These are phyloP conservation scores for Rhododendron molle DNA, from an alignment of 148 eudicot genomes.

Conservation along the genomic window DNA sequence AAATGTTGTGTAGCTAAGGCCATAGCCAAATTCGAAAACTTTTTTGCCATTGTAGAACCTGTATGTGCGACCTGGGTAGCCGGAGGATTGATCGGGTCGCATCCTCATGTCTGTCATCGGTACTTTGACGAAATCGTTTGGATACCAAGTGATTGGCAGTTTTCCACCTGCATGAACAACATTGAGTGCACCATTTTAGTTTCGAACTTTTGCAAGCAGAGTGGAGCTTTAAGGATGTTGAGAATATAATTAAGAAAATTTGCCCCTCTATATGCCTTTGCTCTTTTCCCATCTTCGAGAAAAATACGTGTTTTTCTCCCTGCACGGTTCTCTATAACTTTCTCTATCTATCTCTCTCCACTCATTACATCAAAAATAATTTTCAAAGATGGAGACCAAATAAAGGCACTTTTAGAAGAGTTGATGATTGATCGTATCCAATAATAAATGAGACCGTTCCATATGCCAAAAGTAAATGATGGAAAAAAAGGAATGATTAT, in stretches of 20 bases:
- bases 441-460: background rate
- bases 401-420: background rate
- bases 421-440: background rate
- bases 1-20: constrained; percentile 67
- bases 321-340: too few species aligned
- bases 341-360: too few species aligned
- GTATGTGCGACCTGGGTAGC: constrained; percentile 90
- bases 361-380: too few species aligned
- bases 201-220: background rate
- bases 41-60: constrained; percentile 65
- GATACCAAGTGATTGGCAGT: constrained; percentile 80
- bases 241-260: background rate
- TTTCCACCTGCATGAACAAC: constrained; percentile 53
- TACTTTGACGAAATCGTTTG: constrained; percentile 44
- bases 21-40: constrained; percentile 75
- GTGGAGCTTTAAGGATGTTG: background rate
- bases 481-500: too few species aligned
- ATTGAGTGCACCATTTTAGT: background rate
- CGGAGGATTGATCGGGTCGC: constrained; percentile 52
- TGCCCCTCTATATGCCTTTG: background rate
- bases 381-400: too few species aligned
- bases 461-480: background rate
- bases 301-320: too few species aligned
- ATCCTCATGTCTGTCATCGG: constrained; percentile 93
- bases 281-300: too few species aligned